Evolutionary conservation across 2,329 filamentous ascomycete genomes (phyloP).

Genomic region (Cladosporium sp.): DNA sequence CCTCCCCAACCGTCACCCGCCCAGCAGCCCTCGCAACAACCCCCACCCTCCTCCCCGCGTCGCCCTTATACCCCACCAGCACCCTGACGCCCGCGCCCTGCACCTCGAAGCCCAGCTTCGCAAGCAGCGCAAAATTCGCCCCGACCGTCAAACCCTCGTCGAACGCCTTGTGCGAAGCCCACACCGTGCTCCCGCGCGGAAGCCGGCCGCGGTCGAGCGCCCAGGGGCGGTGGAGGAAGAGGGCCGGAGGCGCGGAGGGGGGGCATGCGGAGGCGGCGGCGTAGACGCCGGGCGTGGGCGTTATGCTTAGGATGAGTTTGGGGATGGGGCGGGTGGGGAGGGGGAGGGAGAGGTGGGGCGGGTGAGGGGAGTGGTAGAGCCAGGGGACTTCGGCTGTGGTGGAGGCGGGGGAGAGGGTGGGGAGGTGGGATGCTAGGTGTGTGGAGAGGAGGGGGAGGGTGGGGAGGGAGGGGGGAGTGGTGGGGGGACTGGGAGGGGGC

Average conservation of each 20-base stretch:
- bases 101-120: neutral
- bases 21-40: neutral
- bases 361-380: conserved; percentile 2
- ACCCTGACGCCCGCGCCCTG: neutral
- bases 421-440: neutral
- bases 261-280: neutral
- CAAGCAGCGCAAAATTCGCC: neutral
- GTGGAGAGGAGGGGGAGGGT: conserved; percentile 1
- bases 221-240: conserved; percentile 6
- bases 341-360: neutral
- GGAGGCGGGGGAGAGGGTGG: neutral
- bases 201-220: neutral
- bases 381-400: conserved; percentile 1
- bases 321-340: neutral
- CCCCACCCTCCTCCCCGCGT: conserved; percentile 1
- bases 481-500: neutral
- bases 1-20: neutral
- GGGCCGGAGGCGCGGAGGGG: neutral
- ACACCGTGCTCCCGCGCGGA: neutral
- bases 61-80: conserved; percentile 10
- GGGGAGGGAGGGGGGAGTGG: neutral
- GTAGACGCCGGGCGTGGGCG: conserved; percentile 7
- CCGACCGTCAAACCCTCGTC: conserved; percentile 8
- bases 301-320: conserved; percentile 2
- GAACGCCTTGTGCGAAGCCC: conserved; percentile 5